Evolutionary conservation across 768 basidiomycete genomes (phyloP), one percentile per base, ranked within the genome.

Genomic region (Tylopilus subfusipes): DNA sequence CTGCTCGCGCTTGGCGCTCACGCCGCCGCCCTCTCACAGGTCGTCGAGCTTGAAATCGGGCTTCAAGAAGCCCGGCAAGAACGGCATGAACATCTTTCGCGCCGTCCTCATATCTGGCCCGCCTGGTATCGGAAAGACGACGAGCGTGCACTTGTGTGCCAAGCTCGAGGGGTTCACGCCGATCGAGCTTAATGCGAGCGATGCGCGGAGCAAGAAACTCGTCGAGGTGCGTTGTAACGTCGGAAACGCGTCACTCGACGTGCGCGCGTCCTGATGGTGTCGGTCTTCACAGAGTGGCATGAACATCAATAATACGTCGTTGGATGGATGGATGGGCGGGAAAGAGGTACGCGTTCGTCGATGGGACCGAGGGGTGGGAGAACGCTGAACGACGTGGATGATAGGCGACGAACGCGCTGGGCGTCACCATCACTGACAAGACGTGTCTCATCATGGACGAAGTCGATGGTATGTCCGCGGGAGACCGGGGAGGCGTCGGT

Each of bases 381-480:
- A 8, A 38, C 9, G 13, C 29, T 51, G 18, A 60, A 7, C 9
- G 10, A 14, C 14, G 14, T 36, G 3, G n/a, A 22, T 7, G 21
- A 33, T 53, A 82, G 85, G 71, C 72, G 21, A 83, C 82, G 10
- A 91, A 89, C 57, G 81, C 83, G 1, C 73, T 82, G 2, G 94
- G 89, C 3, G 76, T 95, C 2, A 66, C 75, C 16, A 84, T 98
- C 59, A 93, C 89, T 0, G 82, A 89, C 62, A 83, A 78, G 67
- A 82, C 89, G 0, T 92, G 93, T 59, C 75, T 99, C 42, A 98
- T 99, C 67, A 98, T 99, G 96, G 97, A 99, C 64, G 97, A 99
- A 68, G 96, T 98, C 3, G 97, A 99, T 60, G 97, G 97, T 2
- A 99, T 98, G 95, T 96, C 93, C 6, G 90, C 91, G 4, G 97